These are phyloP conservation scores for Hymenoscyphus occultus DNA, from an alignment of 2,329 filamentous ascomycete genomes.

Conservation along the genomic window DNA sequence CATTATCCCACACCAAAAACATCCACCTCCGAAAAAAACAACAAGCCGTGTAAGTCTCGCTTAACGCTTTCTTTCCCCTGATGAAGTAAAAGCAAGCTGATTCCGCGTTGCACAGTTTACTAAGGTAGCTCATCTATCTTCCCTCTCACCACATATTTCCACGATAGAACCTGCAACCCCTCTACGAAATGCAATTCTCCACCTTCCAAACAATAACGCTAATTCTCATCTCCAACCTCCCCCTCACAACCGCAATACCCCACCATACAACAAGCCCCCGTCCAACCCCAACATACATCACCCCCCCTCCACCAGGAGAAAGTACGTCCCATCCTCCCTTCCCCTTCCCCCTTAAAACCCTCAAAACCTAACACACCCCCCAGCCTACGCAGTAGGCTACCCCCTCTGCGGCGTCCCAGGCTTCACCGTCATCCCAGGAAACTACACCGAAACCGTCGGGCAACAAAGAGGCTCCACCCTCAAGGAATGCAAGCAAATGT, in stretches of 20 bases:
- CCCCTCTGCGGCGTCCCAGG: conserved; percentile 21
- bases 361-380: conserved; percentile 29
- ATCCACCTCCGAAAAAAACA: too few species aligned
- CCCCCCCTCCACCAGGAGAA: background rate
- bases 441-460: conserved; percentile 19
- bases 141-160: too few species aligned
- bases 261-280: background rate
- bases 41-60: background rate
- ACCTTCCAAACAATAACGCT: background rate
- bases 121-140: too few species aligned
- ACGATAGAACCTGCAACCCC: too few species aligned
- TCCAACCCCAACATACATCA: background rate
- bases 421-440: conserved; percentile 17
- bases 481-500: conserved; percentile 13
- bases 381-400: conserved; percentile 18
- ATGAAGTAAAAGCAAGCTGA: background rate
- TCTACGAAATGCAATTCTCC: background rate
- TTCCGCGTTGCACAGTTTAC: too few species aligned
- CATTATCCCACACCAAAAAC: too few species aligned
- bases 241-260: background rate
- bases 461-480: conserved; percentile 15
- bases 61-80: background rate
- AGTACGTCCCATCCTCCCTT: background rate
- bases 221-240: background rate
- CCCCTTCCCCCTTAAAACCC: background rate